Evolutionary conservation across 164 flowering plant genomes (phyloP).

Genomic region (Kalanchoe fedtschenkoi): DNA sequence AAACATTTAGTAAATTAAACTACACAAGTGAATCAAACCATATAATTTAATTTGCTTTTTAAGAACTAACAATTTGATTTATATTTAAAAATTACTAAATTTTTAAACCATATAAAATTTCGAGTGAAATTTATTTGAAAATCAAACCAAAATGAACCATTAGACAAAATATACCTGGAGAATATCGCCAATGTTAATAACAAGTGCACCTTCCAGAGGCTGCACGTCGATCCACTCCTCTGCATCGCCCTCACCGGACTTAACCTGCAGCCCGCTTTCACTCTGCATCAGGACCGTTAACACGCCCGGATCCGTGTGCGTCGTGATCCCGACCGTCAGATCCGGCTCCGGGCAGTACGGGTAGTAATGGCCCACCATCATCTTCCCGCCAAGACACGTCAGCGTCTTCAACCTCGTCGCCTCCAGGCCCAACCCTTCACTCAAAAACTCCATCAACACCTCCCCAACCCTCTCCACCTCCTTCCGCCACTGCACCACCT

Average conservation of each 20-base stretch:
- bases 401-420: constrained; percentile 25
- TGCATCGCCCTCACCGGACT: constrained; percentile 13
- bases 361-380: constrained; percentile 47
- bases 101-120: background rate
- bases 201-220: constrained; percentile 49
- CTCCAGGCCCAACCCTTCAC: constrained; percentile 50
- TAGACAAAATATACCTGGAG: constrained; percentile 38
- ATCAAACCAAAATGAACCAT: background rate
- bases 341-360: constrained; percentile 72
- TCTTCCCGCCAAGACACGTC: constrained; percentile 27
- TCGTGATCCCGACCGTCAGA: constrained; percentile 42
- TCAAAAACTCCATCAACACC: constrained; percentile 31
- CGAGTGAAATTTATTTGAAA: background rate
- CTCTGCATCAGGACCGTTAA: constrained; percentile 55
- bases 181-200: constrained; percentile 50
- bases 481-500: constrained; percentile 33
- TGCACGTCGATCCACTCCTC: constrained; percentile 50
- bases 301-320: constrained; percentile 57
- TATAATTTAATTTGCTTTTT: too few species aligned
- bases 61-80: too few species aligned
- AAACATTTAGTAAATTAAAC: too few species aligned
- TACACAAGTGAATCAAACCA: too few species aligned
- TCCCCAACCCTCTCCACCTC: constrained; percentile 23
- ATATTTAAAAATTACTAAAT: background rate
- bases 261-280: constrained; percentile 51